Evolutionary conservation across 1,284 basidiomycete species (phyloP).

Genomic region (Ganoderma lucidum): DNA sequence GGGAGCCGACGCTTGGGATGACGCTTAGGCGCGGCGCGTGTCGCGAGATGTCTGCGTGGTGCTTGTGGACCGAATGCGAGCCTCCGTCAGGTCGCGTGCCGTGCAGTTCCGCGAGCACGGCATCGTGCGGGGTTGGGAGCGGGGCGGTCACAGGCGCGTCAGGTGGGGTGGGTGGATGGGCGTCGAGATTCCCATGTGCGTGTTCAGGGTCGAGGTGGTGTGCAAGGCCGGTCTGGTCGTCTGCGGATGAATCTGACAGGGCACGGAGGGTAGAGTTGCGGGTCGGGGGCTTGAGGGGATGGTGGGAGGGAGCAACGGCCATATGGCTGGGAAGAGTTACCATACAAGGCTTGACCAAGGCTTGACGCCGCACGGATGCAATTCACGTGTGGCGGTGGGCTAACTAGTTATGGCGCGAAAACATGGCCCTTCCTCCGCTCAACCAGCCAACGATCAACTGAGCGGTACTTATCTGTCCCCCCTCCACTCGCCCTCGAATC

Average conservation of each 20-base stretch:
- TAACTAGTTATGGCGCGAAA: constrained; percentile 2
- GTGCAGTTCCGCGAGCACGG: constrained; percentile 59
- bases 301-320: constrained; percentile 23
- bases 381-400: constrained; percentile 27
- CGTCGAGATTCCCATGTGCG: constrained; percentile 9
- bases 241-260: constrained; percentile 19
- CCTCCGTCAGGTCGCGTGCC: constrained; percentile 31
- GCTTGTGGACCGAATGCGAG: not conserved
- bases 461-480: not conserved
- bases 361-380: constrained; percentile 31
- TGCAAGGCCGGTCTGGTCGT: constrained; percentile 12
- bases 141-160: constrained; percentile 38
- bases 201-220: constrained; percentile 14
- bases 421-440: not conserved
- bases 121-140: constrained; percentile 69
- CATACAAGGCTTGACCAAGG: constrained; percentile 25
- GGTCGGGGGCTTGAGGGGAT: constrained; percentile 23
- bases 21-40: constrained; percentile 30
- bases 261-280: constrained; percentile 15
- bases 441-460: not conserved
- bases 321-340: constrained; percentile 26
- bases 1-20: constrained; percentile 33
- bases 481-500: constrained; percentile 1
- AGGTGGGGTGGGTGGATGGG: constrained; percentile 19
- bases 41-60: constrained; percentile 7